phyloP scores from a whole-genome alignment of 2,329 filamentous ascomycete genomes.

The Pezicula radicicola region DNA sequence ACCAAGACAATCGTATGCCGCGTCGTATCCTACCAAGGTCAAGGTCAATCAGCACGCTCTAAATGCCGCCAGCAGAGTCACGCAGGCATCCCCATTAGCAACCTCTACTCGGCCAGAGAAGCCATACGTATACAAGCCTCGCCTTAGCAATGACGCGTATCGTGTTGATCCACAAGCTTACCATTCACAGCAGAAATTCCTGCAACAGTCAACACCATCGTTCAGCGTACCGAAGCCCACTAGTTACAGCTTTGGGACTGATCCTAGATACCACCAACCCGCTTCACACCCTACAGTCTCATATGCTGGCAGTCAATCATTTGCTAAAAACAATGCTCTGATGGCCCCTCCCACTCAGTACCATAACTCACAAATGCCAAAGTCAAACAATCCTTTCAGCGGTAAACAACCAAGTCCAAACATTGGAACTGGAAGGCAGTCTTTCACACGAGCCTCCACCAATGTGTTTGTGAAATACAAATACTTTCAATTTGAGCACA shows the following conservation, averaged over 20 bases:
- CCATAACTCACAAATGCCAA: constrained; percentile 4
- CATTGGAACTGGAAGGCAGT: neutral
- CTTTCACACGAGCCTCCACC: constrained; percentile 3
- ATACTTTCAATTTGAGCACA: constrained; percentile 59
- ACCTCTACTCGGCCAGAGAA: constrained; percentile 33
- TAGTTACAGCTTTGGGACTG: constrained; percentile 25
- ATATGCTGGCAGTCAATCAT: neutral
- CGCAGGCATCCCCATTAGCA: constrained; percentile 23
- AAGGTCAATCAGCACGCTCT: constrained; percentile 15
- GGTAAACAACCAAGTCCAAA: constrained; percentile 11
- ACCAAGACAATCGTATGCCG: constrained; percentile 31
- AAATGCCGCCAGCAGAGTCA: constrained; percentile 27
- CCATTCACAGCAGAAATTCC: constrained; percentile 27
- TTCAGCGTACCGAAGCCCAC: constrained; percentile 11
- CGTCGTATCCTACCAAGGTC: constrained; percentile 25
- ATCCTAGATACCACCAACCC: constrained; percentile 20
- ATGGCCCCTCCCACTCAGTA: constrained; percentile 3
- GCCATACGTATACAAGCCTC: constrained; percentile 53
- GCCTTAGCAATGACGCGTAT: constrained; percentile 19
- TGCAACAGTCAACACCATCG: constrained; percentile 17
- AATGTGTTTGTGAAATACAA: constrained; percentile 32
- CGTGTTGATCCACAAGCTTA: constrained; percentile 28
- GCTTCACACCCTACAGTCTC: neutral
- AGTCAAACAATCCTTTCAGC: constrained; percentile 22
- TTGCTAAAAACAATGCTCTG: neutral